Evolutionary conservation across 1,139 yeast species (phyloP), one percentile per base, ranked within the genome.

Genomic region (Komagataea norvegica): DNA sequence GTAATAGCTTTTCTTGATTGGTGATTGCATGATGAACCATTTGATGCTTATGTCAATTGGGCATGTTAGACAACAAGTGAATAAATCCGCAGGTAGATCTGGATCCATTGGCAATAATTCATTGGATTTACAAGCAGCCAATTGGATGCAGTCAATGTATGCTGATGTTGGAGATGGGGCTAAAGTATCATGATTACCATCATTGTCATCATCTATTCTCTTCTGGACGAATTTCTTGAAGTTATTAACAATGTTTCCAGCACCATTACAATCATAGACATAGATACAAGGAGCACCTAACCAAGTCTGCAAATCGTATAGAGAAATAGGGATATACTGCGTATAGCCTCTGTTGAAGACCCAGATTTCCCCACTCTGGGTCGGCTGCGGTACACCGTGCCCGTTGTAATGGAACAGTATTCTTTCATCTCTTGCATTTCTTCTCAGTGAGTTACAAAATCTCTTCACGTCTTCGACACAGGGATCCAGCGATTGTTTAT

Each of bases 371-470:
- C 99, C 99, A 38, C 89, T 79, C 21, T 88, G 78, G 0, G 98
- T 93, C 1, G 99, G 98, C 49, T 88, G 88, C 0, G 99, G 99
- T 3, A 91, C 99, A 14, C 99, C 99, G 56, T 91, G 99, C 4
- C 99, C 99, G 54, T 91, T 91, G 59, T 93, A 91, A 58, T 93
- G 98, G 60, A 91, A 91, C 37, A 91, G 60, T 9, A 89, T 83
- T 38, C 98, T 71, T 55, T 82, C 89, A 46, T 91, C 97, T 55
- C 91, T 85, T 5, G 97, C 95, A 41, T 85, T 84, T 41, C 97
- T 70, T 50, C 98, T 68, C 45, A 91, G 65, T 1, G 94, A 83
- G 51, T 86, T 84, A 57, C 97, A 89, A 52, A 91, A 85, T 43
- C 97, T 69, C 56, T 89, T 91, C 26, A 89, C 85, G 56, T 91